phyloP scores from a whole-genome alignment of 192 early-diverging fungal species.

The Pilobolus umbonatus region DNA sequence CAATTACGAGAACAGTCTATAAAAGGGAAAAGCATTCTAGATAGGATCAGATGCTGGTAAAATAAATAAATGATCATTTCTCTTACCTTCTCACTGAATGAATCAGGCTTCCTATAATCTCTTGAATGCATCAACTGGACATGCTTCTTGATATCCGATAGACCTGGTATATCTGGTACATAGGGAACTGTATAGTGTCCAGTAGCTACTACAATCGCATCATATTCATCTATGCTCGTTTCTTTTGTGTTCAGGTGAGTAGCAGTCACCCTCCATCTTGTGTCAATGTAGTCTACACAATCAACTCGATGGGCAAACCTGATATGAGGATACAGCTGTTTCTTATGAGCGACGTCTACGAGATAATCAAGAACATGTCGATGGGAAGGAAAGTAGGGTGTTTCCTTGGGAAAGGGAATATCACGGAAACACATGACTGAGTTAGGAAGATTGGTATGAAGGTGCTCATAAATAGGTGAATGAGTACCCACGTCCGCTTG shows the following conservation, averaged over 20 bases:
- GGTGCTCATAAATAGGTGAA: constrained; percentile 37
- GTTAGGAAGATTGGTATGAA: constrained; percentile 50
- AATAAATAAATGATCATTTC: not conserved
- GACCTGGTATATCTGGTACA: constrained; percentile 42
- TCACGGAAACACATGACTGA: constrained; percentile 48
- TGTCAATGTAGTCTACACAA: too few relatives aligned
- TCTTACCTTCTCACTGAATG: constrained; percentile 32
- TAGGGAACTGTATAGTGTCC: constrained; percentile 45
- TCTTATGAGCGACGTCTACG: constrained; percentile 26
- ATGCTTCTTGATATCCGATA: constrained; percentile 7
- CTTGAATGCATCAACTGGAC: constrained; percentile 26
- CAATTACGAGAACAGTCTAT: constrained; percentile 48
- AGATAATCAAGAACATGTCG: constrained; percentile 37
- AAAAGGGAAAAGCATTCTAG: not conserved
- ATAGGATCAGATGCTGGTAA: too few relatives aligned
- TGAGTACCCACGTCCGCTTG: not conserved
- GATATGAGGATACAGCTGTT: too few relatives aligned
- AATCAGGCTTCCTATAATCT: constrained; percentile 29
- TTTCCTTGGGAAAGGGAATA: constrained; percentile 28
- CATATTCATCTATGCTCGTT: constrained; percentile 28
- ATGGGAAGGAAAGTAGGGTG: constrained; percentile 41
- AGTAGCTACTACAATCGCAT: constrained; percentile 45
- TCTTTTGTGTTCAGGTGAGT: not conserved
- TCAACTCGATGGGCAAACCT: too few relatives aligned
- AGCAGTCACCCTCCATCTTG: constrained; percentile 13